Evolutionary conservation across 169 alveolate species (phyloP), one percentile per base, ranked within the genome.

Genomic region (Perkinsus marinus): DNA sequence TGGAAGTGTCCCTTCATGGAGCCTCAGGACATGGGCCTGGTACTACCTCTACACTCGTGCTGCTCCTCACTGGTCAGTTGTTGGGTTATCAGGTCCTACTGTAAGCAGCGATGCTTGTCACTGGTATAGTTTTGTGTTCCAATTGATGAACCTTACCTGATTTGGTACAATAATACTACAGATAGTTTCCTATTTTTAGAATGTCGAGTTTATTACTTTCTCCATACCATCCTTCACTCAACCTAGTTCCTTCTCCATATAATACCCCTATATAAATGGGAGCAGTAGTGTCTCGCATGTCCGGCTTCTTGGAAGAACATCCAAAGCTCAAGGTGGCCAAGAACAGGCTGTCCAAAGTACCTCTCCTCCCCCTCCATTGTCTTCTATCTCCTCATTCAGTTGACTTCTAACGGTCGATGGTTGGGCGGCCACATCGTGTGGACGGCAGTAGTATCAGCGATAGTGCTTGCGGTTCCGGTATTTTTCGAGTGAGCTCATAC

Each of bases 1-100:
- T 98, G 99, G 99, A 94, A 94, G 43, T 93, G 96, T 68, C 96
- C 98, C 5, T 57, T 57, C 79, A 57, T 57, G 79, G 79, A 57
- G 79, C 79, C 92, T 91, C 26, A 57, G 79, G 79, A 57, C 79
- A 57, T 57, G 79, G 79, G 79, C 34, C 79, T 57, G 79, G 79
- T 57, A 57, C 7, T 57, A 57, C 34, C 37, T 26, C n/a, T n/a
- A n/a, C n/a, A n/a, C n/a, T 57, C 0, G 79, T 30, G 7, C 22
- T 30, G 79, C 79, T 57, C 79, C 79, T 13, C 79, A n/a, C n/a
- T n/a, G n/a, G n/a, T n/a, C n/a, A n/a, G n/a, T n/a, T 41, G 46
- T 41, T 41, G 10, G 3, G 3, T 57, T 57, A 30, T 19, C 79
- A 57, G 79, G 79, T 57, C 37, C 79, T 57, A 19, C 34, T 57